phyloP scores from a whole-genome alignment of 805 yeast genomes.

The Candida odintsovae region DNA sequence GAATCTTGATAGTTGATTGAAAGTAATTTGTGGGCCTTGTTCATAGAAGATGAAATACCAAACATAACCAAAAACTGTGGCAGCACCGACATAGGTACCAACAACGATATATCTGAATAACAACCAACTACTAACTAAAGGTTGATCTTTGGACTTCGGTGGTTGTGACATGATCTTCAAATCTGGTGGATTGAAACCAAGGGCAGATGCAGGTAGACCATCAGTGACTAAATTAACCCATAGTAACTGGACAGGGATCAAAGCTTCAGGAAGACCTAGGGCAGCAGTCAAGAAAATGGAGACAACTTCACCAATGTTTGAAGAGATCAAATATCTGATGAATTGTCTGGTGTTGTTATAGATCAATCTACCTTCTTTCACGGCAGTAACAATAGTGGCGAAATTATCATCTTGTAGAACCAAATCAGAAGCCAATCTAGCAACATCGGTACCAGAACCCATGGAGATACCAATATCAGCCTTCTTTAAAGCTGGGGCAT shows the following conservation, averaged over 20 bases:
- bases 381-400: slow-evolving; percentile 51
- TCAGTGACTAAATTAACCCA: slow-evolving; percentile 56
- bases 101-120: slow-evolving; percentile 33
- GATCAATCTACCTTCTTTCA: slow-evolving; percentile 49
- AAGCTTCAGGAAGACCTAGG: slow-evolving; percentile 45
- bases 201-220: slow-evolving; percentile 55
- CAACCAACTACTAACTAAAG: slow-evolving; percentile 32
- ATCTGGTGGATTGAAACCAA: slow-evolving; percentile 43
- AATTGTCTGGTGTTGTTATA: slow-evolving; percentile 37
- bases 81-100: slow-evolving; percentile 35
- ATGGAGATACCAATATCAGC: slow-evolving; percentile 62
- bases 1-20: slow-evolving; percentile 29
- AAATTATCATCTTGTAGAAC: slow-evolving; percentile 50
- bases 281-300: slow-evolving; percentile 50
- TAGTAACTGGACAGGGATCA: slow-evolving; percentile 51
- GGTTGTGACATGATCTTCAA: slow-evolving; percentile 30
- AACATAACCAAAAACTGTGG: slow-evolving; percentile 36
- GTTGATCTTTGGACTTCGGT: slow-evolving; percentile 34
- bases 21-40: slow-evolving; percentile 32
- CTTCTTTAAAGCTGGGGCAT: slow-evolving; percentile 55
- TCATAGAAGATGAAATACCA: slow-evolving; percentile 32
- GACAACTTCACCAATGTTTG: slow-evolving; percentile 54
- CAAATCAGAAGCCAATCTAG: slow-evolving; percentile 53
- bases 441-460: slow-evolving; percentile 62
- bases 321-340: slow-evolving; percentile 39